A percentile compares a stretch with the other conserved stretches of the same genome.
Evolutionary conservation across 2,329 filamentous ascomycete genomes (phyloP).

Genomic region (Aspergillus amoenus): DNA sequence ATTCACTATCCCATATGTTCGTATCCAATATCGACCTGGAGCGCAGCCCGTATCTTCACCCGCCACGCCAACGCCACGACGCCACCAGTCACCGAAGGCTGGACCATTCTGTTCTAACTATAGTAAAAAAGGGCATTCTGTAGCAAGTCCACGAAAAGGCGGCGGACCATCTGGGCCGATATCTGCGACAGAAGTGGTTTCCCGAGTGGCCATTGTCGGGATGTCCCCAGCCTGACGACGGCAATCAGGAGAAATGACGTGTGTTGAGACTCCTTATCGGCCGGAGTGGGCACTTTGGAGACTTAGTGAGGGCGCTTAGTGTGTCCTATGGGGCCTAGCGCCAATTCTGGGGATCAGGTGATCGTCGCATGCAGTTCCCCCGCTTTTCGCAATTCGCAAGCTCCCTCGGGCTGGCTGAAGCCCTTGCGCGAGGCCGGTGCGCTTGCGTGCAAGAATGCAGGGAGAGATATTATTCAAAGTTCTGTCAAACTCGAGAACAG

Average conservation of each 20-base stretch:
- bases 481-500: background rate
- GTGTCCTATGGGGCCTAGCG: background rate
- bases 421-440: background rate
- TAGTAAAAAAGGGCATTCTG: background rate
- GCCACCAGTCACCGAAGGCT: constrained; percentile 18
- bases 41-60: background rate
- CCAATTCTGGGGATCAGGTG: constrained; percentile 20
- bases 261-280: constrained; percentile 10
- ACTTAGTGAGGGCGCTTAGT: constrained; percentile 12
- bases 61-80: constrained; percentile 21
- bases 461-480: background rate
- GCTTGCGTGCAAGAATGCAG: background rate
- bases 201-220: background rate
- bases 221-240: background rate
- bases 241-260: constrained; percentile 17
- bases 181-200: background rate
- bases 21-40: background rate
- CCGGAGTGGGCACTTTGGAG: constrained; percentile 5
- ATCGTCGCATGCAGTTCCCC: constrained; percentile 22
- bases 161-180: background rate
- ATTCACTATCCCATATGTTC: background rate
- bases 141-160: background rate
- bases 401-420: background rate
- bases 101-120: background rate
- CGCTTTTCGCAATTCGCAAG: constrained; percentile 5